Conservation (phyloP, 345 rosid genomes). For the Arabis alpina region DNA sequence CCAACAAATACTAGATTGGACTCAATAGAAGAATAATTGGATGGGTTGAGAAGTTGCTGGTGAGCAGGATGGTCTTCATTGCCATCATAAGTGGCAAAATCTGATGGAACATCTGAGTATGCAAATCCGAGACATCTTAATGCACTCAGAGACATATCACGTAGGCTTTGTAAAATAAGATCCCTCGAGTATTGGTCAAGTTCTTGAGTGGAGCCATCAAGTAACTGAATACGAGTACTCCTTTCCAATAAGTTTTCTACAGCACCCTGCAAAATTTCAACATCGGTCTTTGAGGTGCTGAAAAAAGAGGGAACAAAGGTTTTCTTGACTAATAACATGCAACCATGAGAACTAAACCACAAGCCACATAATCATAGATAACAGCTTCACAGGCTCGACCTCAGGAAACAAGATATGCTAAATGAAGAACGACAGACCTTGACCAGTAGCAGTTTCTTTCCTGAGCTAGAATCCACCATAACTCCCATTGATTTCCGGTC, state of each 20-base stretch:
- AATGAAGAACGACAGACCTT: slow-evolving; percentile 55
- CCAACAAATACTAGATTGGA: too few relatives aligned
- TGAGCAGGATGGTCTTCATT: too few relatives aligned
- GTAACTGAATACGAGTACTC: slow-evolving; percentile 72
- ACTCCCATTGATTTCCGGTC: slow-evolving; percentile 98
- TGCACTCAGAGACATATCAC: slow-evolving; percentile 76
- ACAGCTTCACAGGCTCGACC: background rate
- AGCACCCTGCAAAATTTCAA: slow-evolving; percentile 75
- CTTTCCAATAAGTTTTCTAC: slow-evolving; percentile 91
- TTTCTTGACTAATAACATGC: background rate
- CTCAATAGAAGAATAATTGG: too few relatives aligned
- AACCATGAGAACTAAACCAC: slow-evolving; percentile 31
- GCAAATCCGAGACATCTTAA: slow-evolving; percentile 91
- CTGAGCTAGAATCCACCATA: slow-evolving; percentile 78
- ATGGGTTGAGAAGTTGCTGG: too few relatives aligned
- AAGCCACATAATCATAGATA: slow-evolving; percentile 6
- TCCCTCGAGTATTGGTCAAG: slow-evolving; percentile 66
- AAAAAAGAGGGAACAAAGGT: background rate
- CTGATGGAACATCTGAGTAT: slow-evolving; percentile 62
- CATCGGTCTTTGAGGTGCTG: background rate
- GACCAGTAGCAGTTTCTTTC: slow-evolving; percentile 74
- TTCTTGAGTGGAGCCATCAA: slow-evolving; percentile 67
- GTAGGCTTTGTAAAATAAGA: slow-evolving; percentile 63
- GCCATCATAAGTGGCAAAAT: too few relatives aligned
- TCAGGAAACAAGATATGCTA: background rate